These are phyloP conservation scores for Lodderomyces margitis DNA, from an alignment of 1,139 yeast genomes.

Conservation along the genomic window DNA sequence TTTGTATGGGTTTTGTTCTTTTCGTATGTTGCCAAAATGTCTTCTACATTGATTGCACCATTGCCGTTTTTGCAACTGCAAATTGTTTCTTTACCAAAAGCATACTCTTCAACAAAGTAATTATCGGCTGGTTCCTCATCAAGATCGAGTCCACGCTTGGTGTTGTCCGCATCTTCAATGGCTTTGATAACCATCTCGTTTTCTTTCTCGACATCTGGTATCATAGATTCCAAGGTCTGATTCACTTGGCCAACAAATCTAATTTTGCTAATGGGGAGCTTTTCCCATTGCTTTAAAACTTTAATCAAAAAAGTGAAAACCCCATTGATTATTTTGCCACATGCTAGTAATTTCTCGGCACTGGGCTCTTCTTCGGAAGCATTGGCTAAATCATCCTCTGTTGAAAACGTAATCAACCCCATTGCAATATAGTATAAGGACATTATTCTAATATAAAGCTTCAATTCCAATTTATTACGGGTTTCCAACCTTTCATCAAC, in stretches of 20 bases:
- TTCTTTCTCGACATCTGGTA: not conserved
- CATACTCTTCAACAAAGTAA: slow-evolving; percentile 16
- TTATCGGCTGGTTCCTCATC: too few relatives aligned
- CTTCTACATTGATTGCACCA: slow-evolving; percentile 12
- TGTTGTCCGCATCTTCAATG: slow-evolving; percentile 13
- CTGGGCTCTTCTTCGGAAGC: not conserved
- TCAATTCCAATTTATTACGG: not conserved
- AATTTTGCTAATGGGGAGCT: not conserved
- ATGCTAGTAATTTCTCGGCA: not conserved
- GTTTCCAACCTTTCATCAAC: not conserved
- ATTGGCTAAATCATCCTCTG: too few relatives aligned
- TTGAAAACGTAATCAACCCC: not conserved
- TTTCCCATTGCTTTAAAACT: not conserved
- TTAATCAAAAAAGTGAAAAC: not conserved
- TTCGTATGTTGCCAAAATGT: too few relatives aligned
- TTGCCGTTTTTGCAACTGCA: too few relatives aligned
- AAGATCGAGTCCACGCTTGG: slow-evolving; percentile 14
- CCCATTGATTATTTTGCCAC: not conserved
- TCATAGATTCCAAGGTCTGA: not conserved
- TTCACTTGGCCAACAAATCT: not conserved
- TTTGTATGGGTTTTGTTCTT: too few relatives aligned
- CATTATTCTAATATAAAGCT: not conserved
- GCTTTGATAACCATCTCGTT: not conserved
- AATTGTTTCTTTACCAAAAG: too few relatives aligned
- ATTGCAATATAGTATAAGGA: not conserved